phyloP scores from a whole-genome alignment of 2,329 filamentous ascomycete genomes.

The Talaromyces sp. region DNA sequence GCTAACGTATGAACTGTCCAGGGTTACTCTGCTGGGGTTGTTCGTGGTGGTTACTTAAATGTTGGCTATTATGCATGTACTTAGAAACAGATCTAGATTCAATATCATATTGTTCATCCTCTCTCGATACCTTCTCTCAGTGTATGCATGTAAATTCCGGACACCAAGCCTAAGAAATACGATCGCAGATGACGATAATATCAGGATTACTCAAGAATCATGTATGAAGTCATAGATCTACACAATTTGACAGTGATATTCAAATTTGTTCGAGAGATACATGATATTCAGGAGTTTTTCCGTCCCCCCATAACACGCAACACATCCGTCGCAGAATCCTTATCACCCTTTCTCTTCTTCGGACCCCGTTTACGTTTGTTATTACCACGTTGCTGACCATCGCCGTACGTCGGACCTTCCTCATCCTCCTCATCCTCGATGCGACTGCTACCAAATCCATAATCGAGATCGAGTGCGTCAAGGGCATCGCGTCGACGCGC shows the following conservation, averaged over 20 bases:
- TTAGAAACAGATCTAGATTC: background rate
- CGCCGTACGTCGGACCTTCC: slow-evolving; percentile 35
- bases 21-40: background rate
- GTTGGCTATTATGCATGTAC: background rate
- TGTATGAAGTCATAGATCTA: background rate
- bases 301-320: slow-evolving; percentile 68
- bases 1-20: slow-evolving; percentile 3
- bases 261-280: background rate
- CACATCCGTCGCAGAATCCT: slow-evolving; percentile 71
- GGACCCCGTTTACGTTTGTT: slow-evolving; percentile 51
- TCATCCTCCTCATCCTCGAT: slow-evolving; percentile 84
- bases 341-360: slow-evolving; percentile 49
- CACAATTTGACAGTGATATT: background rate
- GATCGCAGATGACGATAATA: background rate
- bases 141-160: background rate
- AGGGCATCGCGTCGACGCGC: slow-evolving; percentile 57
- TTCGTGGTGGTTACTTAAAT: background rate
- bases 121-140: background rate
- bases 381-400: slow-evolving; percentile 30
- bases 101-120: background rate
- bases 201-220: background rate
- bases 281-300: slow-evolving; percentile 32
- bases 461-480: slow-evolving; percentile 85
- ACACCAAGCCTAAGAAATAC: background rate
- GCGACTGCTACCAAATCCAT: slow-evolving; percentile 86